Base-by-base conservation (phyloP, 768 basidiomycete species). In the Mrakia hoshinonis region DNA sequence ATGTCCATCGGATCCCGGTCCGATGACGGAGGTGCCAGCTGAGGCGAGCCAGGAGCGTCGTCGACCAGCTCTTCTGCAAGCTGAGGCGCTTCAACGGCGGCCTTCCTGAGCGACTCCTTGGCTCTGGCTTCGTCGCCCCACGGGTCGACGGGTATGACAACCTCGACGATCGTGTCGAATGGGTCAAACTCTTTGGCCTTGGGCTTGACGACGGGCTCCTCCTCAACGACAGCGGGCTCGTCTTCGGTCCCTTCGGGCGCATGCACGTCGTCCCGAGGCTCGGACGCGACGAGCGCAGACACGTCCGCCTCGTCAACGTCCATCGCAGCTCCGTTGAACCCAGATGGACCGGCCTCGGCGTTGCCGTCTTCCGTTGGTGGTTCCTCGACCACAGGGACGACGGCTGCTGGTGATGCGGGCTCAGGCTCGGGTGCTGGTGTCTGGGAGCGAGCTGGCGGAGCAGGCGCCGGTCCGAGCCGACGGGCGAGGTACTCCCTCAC, bases 401-500 rank as follows among this genome's bases (percentile, higher is more conserved):
- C 46, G 20, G 13, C 63, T 24, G 43, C 43, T 10, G 73, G 77
- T 77, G 39, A 49, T 2, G 18, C 7, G n/a, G 58, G n/a, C 6
- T 31, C 31, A 20, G 58, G 36, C 31, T 31, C 36, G 29, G 31
- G 18, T n/a, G 49, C 20, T 55, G n/a, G 54, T 29, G 38, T 36
- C 36, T 10, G 58, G 26, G 54, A 34, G 26, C 22, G 48, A 49
- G 64, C 31, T 15, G n/a, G 24, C 18, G 46, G 31, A 15, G 31
- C 29, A 0, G 26, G 43, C 24, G 31, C 31, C 15, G 46, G 48
- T 38, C 47, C 58, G 13, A 38, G 29, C 48, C 58, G 52, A 3
- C 38, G 13, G n/a, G 49, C 24, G 48, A 47, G 34, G 31, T 68
- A 63, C 24, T 38, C 36, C 31, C 51, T 43, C 51, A 65, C 47